Percentiles rank a stretch among this genome's conserved stretches.
These are phyloP conservation scores for Colletotrichum filicis DNA, from an alignment of 2,329 filamentous ascomycete species.

Conservation along the genomic window DNA sequence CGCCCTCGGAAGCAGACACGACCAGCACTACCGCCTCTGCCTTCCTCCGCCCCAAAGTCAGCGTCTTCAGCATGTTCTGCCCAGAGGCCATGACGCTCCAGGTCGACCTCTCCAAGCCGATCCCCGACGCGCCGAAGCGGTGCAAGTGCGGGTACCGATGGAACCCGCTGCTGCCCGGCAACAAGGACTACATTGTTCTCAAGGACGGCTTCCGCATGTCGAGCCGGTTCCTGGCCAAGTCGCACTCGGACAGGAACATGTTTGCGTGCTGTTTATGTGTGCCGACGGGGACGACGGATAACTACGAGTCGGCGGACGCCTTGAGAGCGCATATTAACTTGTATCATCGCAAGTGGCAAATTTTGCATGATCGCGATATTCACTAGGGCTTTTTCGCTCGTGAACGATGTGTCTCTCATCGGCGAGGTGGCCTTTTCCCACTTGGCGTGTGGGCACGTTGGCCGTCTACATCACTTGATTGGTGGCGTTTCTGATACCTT, in stretches of 20 bases:
- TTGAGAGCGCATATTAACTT: slow-evolving; percentile 50
- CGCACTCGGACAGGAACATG: slow-evolving; percentile 45
- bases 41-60: slow-evolving; percentile 44
- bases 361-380: slow-evolving; percentile 48
- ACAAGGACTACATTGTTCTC: slow-evolving; percentile 39
- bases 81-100: slow-evolving; percentile 52
- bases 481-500: background rate
- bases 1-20: slow-evolving; percentile 25
- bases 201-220: slow-evolving; percentile 54
- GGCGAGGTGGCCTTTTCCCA: background rate
- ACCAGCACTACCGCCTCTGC: slow-evolving; percentile 2
- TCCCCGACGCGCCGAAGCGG: slow-evolving; percentile 40
- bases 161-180: slow-evolving; percentile 30
- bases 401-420: background rate
- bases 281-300: slow-evolving; percentile 47
- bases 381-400: background rate
- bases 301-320: slow-evolving; percentile 43
- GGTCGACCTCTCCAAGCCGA: slow-evolving; percentile 45
- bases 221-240: slow-evolving; percentile 52
- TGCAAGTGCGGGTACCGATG: slow-evolving; percentile 52
- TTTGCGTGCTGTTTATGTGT: slow-evolving; percentile 54
- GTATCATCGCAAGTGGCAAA: slow-evolving; percentile 54
- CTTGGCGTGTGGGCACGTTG: background rate
- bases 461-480: background rate
- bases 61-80: slow-evolving; percentile 53